Base-by-base conservation (phyloP, 2,329 filamentous ascomycete genomes). In the Apiospora phragmitis region DNA sequence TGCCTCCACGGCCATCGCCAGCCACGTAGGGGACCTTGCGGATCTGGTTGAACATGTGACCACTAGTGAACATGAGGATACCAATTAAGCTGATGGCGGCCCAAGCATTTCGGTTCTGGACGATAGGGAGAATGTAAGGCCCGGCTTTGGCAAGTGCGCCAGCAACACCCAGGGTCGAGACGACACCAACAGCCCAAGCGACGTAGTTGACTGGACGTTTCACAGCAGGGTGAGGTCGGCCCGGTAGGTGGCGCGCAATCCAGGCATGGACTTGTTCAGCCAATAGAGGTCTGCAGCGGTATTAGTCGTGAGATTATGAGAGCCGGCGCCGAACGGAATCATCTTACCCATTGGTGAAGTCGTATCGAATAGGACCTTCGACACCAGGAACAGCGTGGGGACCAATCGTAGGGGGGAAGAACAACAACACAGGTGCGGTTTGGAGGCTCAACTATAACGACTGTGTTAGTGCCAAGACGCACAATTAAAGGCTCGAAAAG, bases 31-130 rank as follows among this genome's bases (percentile, higher is more conserved):
- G 96, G 3, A 97, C 94, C 81, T 96, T 95, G 76, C 97, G 90
- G 79, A 99, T 99, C 79, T 98, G 95, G 82, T 98, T 99, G 88
- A 97, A 99, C 97, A 99, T 99, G 83, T 98, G 95, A 49, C 96
- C 97, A 76, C 93, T 96, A 65, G 93, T 98, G 84, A 98, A 99
- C 71, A 98, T 86, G 55, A 99, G 88, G 73, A 99, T 95, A 18
- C 91, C 87, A 77, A 98, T 94, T 75, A 99, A 85, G 81, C 93
- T 97, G 77, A 97, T 83, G 29, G 93, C 94, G 32, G 95, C 95
- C 96, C 96, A 99, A 24, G 98, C 84, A 78, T 97, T 98, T 76
- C 95, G 92, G 85, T 92, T 98, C 81, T 94, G 93, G 45, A 98
- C 81, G 71, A 98, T 78, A 3, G 95, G 95, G 14, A 95, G 79